phyloP scores from a whole-genome alignment of 2,329 filamentous ascomycete genomes.

The Exophiala sp. region DNA sequence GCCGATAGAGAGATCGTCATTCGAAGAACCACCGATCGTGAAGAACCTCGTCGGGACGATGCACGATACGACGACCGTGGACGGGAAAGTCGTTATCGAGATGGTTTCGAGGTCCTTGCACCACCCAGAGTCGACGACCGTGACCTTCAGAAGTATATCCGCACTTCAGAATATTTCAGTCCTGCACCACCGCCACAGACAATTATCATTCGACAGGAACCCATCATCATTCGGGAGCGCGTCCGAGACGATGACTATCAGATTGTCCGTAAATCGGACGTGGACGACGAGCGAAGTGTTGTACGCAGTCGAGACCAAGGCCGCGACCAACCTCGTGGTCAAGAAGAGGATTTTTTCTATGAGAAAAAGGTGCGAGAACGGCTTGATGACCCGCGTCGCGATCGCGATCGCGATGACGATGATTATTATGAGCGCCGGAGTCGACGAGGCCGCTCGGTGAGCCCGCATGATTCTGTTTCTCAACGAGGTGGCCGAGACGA shows the following conservation, averaged over 20 bases:
- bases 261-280: constrained; percentile 56
- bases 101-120: constrained; percentile 42
- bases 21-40: constrained; percentile 45
- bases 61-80: constrained; percentile 35
- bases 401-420: constrained; percentile 58
- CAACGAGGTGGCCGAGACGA: constrained; percentile 42
- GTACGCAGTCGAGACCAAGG: constrained; percentile 17
- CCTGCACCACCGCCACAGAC: constrained; percentile 43
- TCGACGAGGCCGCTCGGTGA: constrained; percentile 51
- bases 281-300: constrained; percentile 45
- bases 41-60: constrained; percentile 50
- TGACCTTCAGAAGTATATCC: constrained; percentile 51
- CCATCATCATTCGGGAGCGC: constrained; percentile 55
- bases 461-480: constrained; percentile 52
- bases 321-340: constrained; percentile 30
- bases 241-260: constrained; percentile 57
- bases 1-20: constrained; percentile 44
- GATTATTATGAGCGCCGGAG: constrained; percentile 60
- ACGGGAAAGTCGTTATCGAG: constrained; percentile 39
- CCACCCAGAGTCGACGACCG: constrained; percentile 27
- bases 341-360: constrained; percentile 30
- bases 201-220: constrained; percentile 53
- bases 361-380: constrained; percentile 29
- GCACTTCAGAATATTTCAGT: constrained; percentile 51
- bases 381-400: constrained; percentile 37